Base-by-base conservation (phyloP, 164 flowering plant species). In the Magnolia changhungtana region DNA sequence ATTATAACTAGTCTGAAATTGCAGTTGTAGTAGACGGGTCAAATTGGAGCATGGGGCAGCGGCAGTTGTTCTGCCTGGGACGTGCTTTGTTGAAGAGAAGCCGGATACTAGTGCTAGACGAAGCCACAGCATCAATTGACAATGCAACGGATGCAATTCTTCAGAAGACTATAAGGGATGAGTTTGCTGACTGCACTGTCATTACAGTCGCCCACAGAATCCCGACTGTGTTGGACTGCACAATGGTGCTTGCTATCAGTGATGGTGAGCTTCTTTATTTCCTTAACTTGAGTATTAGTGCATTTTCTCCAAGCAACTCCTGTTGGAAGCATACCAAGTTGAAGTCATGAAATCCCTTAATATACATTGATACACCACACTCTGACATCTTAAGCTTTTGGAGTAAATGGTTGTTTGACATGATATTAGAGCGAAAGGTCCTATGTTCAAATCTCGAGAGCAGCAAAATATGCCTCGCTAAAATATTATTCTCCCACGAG, bases 1-100 rank as follows among this genome's bases (percentile, higher is more conserved):
- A 13, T 50, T 59, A 73, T 49, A 59, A 79, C 69, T 19, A 66
- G n/a, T 50, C 27, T 37, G 45, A 37, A 73, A 55, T 55, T 55
- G 78, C 88, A 91, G 95, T 92, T n/a, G 72, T 78, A 21, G 84
- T 88, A 63, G 92, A 87, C 72, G 96, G 94, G 58, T 83, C 86
- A 45, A 90, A 92, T 68, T 92, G 94, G 94, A 92, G 96, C 83
- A 82, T 87, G 90, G 95, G 91, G 23, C 95, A 88, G 76, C 68
- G 91, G 2, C 94, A 90, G 31, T 72, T 90, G 27, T 89, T 92
- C 69, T 89, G 94, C 75, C 77, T 92, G 71, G 96, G 95, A 14
- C 89, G 95, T 7, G 90, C 89, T 8, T 63, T 92, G 65, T 74
- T 90, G 51, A 85, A 84, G 80, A 87, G 88, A 83, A 84, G 90